Conservation (phyloP, 257 asterid genomes). For the Marsdenia floribunda region DNA sequence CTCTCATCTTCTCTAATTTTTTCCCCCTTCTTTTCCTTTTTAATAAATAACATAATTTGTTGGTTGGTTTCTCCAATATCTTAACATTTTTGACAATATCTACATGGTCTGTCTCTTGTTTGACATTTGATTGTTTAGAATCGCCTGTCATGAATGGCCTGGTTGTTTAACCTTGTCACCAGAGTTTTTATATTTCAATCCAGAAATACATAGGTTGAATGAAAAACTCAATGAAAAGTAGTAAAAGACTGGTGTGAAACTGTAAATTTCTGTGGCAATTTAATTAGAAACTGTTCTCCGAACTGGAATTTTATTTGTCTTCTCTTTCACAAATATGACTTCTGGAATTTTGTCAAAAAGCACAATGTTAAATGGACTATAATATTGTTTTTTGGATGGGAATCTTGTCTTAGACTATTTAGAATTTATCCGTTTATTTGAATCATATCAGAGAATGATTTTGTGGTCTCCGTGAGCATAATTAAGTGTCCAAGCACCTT, state of each 20-base stretch:
- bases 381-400: background rate
- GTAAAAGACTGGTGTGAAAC: background rate
- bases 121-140: background rate
- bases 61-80: background rate
- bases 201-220: background rate
- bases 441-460: background rate
- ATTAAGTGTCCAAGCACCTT: background rate
- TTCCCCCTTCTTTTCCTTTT: background rate
- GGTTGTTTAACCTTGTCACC: background rate
- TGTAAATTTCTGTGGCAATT: background rate
- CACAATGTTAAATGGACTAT: background rate
- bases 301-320: background rate
- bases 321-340: background rate
- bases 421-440: too few relatives aligned
- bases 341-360: background rate
- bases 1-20: background rate
- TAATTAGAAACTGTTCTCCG: background rate
- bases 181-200: background rate
- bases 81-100: background rate
- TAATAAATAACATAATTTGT: background rate
- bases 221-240: background rate
- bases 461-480: background rate
- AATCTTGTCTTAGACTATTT: background rate
- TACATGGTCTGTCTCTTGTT: background rate
- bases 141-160: background rate